Conservation (phyloP, 768 basidiomycete genomes). For the Lentinula boryana region DNA sequence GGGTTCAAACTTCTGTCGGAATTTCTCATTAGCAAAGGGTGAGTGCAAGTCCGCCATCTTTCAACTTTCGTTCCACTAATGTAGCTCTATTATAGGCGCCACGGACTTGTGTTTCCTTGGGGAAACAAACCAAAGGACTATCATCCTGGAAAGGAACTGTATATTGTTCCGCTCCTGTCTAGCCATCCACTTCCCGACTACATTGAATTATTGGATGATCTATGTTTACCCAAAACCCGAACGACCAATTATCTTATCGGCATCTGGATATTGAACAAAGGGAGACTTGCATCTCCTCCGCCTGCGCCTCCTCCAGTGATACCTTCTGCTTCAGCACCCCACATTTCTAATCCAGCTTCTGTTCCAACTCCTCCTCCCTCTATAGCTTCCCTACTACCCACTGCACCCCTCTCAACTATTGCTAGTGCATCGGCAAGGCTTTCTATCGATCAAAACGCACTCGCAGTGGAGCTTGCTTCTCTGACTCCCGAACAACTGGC, state of each 20-base stretch:
- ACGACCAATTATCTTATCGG: constrained; percentile 67
- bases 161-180: constrained; percentile 72
- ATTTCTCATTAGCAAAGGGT: constrained; percentile 72
- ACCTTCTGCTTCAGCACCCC: neutral
- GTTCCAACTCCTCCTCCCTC: constrained; percentile 11
- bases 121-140: constrained; percentile 66
- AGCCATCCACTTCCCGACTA: constrained; percentile 74
- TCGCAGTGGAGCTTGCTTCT: constrained; percentile 67
- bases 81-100: constrained; percentile 46
- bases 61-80: neutral
- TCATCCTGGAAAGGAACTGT: constrained; percentile 79
- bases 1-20: constrained; percentile 59
- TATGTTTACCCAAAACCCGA: constrained; percentile 61
- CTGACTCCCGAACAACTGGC: constrained; percentile 77
- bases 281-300: constrained; percentile 55
- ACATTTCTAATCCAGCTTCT: neutral
- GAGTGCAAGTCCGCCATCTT: constrained; percentile 19
- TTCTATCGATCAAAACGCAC: constrained; percentile 38
- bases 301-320: constrained; percentile 17
- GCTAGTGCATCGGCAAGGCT: constrained; percentile 22
- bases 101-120: constrained; percentile 86
- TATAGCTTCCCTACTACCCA: constrained; percentile 9
- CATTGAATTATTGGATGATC: constrained; percentile 74
- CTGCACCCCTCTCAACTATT: constrained; percentile 11
- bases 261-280: constrained; percentile 82